Evolutionary conservation across 2,329 filamentous ascomycete species (phyloP).

Genomic region (Aspergillus nomiae): DNA sequence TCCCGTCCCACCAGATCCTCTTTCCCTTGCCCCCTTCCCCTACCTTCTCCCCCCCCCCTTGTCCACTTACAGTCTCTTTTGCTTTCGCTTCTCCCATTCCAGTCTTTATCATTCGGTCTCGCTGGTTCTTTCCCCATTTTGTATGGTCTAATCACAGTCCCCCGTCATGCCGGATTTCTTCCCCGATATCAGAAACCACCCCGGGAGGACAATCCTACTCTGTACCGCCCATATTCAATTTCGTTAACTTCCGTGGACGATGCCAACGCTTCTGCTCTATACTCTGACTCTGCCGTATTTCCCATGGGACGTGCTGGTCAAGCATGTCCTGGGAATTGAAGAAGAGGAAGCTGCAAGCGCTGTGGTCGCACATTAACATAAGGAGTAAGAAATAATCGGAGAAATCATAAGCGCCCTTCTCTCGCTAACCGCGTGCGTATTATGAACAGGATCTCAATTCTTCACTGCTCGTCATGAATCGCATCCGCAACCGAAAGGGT

Average conservation of each 20-base stretch:
- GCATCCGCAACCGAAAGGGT: conserved; percentile 18
- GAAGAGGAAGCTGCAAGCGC: conserved; percentile 15
- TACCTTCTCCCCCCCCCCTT: neutral
- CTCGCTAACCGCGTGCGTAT: neutral
- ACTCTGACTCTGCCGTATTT: conserved; percentile 6
- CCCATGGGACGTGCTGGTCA: conserved; percentile 18
- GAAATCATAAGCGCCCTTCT: neutral
- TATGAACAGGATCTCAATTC: neutral
- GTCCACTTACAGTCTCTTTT: neutral
- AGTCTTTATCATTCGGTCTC: neutral
- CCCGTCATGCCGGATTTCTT: neutral
- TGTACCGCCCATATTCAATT: neutral
- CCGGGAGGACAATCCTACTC: neutral
- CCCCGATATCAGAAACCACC: neutral
- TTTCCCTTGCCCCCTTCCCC: neutral
- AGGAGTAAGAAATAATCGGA: conserved; percentile 2
- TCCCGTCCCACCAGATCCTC: neutral
- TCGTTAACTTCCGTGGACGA: conserved; percentile 1
- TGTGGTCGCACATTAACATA: conserved; percentile 18
- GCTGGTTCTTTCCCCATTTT: neutral
- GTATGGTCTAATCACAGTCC: neutral
- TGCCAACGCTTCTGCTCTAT: neutral
- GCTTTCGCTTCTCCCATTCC: neutral
- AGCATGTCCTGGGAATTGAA: conserved; percentile 20
- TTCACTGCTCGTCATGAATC: neutral